Evolutionary conservation across 352 stramenopile species (phyloP), one percentile per base, ranked within the genome.

Genomic region (Phytophthora pseudosyringae): DNA sequence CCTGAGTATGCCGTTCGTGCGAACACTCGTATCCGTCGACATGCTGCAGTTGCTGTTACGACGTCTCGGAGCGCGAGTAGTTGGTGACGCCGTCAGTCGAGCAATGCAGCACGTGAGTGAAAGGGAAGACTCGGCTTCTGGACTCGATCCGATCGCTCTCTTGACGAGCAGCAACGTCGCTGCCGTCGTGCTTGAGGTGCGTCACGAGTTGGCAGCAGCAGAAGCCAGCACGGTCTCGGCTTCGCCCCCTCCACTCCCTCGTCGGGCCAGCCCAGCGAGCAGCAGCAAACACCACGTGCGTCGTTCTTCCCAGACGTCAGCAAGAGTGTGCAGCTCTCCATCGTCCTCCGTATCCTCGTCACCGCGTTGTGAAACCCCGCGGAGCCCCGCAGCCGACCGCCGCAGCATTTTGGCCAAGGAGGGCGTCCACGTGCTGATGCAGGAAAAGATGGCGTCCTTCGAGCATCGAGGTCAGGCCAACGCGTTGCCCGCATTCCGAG

Each of bases 351-450:
- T 62, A 3, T 61, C 61, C 1, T 64, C 41, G 1, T 69, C 64
- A 8, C 33, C 46, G 10, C 56, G 46, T 44, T 67, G 45, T 43
- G 33, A 38, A 25, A 56, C 55, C 2, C 31, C 54, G 28, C 67
- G 49, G 26, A 75, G 51, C 11, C 39, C 61, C 1, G 45, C 57
- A 46, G 33, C 46, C 15, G 59, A 65, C 13, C 74, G 75, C 28
- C 72, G 69, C 47, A 88, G 79, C 32, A 81, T 88, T 52, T 62
- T 88, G 36, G 72, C 72, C 13, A 76, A 57, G 26, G 79, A 88
- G 31, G 79, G 79, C 15, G 54, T 57, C 3, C 79, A 88, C 38
- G 66, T 88, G 40, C 59, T 88, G 6, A 76, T 88, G 72, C 75
- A 80, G 53, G 79, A 88, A 21, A 81, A 77, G 47, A 25, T 88